Evolutionary conservation across 441 rosid genomes (phyloP).

Genomic region (Adansonia gregorii): DNA sequence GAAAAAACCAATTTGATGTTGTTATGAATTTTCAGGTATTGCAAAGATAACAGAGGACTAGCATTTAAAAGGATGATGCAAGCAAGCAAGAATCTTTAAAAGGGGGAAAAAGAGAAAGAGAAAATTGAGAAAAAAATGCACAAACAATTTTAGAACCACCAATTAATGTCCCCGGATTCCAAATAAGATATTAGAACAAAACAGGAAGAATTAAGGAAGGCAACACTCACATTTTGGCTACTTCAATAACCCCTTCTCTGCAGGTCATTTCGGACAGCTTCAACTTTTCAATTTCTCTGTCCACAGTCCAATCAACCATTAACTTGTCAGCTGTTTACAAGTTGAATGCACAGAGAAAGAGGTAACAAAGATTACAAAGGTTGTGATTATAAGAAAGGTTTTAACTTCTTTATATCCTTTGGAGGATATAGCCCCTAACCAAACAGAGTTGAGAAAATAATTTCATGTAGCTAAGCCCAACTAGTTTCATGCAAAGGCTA

Average conservation of each 20-base stretch:
- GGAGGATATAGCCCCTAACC: not conserved
- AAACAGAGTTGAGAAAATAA: not conserved
- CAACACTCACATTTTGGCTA: slow-evolving; percentile 53
- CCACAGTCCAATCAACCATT: slow-evolving; percentile 23
- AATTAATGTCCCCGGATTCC: not conserved
- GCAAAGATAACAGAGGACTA: too few relatives aligned
- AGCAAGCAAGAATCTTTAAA: too few relatives aligned
- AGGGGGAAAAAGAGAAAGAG: not conserved
- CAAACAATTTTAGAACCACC: not conserved
- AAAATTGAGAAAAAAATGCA: not conserved
- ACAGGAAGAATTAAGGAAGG: slow-evolving; percentile 12
- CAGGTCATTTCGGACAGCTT: slow-evolving; percentile 94
- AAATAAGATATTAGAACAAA: not conserved
- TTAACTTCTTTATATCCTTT: not conserved
- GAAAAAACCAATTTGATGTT: too few relatives aligned
- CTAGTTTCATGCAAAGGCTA: not conserved
- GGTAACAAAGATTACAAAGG: not conserved
- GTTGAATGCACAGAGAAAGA: not conserved
- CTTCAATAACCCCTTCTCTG: slow-evolving; percentile 92
- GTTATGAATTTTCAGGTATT: too few relatives aligned
- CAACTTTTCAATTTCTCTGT: slow-evolving; percentile 92
- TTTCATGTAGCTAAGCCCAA: not conserved
- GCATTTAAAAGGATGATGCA: too few relatives aligned
- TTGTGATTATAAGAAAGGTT: not conserved
- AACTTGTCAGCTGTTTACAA: slow-evolving; percentile 4